Conservation (phyloP, 1,139 yeast species). For the Zygoascus meyerae region DNA sequence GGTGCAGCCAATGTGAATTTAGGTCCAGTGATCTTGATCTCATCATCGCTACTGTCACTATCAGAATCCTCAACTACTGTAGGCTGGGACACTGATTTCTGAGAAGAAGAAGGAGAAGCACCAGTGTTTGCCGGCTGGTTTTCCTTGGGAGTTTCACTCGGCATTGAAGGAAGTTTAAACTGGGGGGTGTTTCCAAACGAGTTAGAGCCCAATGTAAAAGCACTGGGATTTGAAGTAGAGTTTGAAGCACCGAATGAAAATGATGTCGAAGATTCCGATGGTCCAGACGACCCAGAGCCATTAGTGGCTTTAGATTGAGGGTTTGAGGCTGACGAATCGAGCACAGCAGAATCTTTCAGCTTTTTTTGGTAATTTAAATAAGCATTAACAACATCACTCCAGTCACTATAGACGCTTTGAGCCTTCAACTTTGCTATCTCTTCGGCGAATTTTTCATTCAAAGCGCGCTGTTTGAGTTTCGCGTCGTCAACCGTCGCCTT, state of each 20-base stretch:
- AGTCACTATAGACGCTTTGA: slow-evolving; percentile 51
- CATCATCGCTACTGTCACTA: slow-evolving; percentile 20
- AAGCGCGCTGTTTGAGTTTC: slow-evolving; percentile 39
- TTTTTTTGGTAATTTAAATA: slow-evolving; percentile 52
- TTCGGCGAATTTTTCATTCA: slow-evolving; percentile 58
- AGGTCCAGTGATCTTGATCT: slow-evolving; percentile 22
- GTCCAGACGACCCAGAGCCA: slow-evolving; percentile 2
- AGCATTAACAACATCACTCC: slow-evolving; percentile 51
- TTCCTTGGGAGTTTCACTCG: background rate
- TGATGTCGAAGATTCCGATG: background rate
- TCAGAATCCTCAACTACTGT: slow-evolving; percentile 12
- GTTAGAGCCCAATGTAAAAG: background rate
- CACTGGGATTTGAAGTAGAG: background rate
- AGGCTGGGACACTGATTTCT: background rate
- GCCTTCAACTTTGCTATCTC: slow-evolving; percentile 42
- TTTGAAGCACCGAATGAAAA: background rate
- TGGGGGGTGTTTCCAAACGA: slow-evolving; percentile 1
- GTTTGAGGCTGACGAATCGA: background rate
- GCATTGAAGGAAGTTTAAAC: background rate
- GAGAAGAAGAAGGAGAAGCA: too few relatives aligned
- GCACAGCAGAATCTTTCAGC: slow-evolving; percentile 31
- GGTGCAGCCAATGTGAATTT: slow-evolving; percentile 19
- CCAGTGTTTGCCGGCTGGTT: background rate
- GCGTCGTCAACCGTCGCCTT: slow-evolving; percentile 8
- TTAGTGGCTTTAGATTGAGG: background rate